These are phyloP conservation scores for Backusella macrospora DNA, from an alignment of 192 early-diverging fungal species.

Conservation along the genomic window DNA sequence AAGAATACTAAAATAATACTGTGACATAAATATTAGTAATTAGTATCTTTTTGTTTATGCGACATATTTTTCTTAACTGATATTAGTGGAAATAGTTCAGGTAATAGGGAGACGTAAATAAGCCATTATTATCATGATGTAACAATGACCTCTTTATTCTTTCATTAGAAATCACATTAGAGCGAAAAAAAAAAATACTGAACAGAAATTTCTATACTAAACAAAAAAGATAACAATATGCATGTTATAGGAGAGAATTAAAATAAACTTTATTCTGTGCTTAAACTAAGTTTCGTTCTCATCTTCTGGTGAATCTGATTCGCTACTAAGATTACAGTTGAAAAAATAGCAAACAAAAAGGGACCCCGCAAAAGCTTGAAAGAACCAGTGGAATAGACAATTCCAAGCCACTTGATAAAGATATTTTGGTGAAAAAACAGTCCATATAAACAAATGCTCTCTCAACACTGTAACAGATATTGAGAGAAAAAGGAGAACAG, in stretches of 20 bases:
- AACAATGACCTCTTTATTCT: not conserved
- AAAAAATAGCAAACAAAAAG: constrained; percentile 1
- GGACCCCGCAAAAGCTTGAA: constrained; percentile 40
- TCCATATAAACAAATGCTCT: constrained; percentile 81
- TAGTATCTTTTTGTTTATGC: not conserved
- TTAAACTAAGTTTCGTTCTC: not conserved
- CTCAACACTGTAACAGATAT: constrained; percentile 64
- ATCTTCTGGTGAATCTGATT: not conserved
- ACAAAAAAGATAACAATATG: not conserved
- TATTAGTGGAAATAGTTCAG: not conserved
- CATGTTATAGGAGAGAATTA: not conserved
- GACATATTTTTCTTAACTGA: not conserved
- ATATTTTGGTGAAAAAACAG: constrained; percentile 82
- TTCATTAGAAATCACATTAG: not conserved
- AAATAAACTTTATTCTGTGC: constrained; percentile 16
- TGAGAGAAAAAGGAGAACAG: constrained; percentile 57
- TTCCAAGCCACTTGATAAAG: constrained; percentile 78
- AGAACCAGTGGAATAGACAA: constrained; percentile 41
- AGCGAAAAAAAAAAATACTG: not conserved
- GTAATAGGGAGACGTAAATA: not conserved
- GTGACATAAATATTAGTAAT: not conserved
- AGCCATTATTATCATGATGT: not conserved
- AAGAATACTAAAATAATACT: not conserved
- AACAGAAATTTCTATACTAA: not conserved
- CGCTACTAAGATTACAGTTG: not conserved